Evolutionary conservation across 441 rosid genomes (phyloP).

Genomic region (Pelargonium myrrhifolium): DNA sequence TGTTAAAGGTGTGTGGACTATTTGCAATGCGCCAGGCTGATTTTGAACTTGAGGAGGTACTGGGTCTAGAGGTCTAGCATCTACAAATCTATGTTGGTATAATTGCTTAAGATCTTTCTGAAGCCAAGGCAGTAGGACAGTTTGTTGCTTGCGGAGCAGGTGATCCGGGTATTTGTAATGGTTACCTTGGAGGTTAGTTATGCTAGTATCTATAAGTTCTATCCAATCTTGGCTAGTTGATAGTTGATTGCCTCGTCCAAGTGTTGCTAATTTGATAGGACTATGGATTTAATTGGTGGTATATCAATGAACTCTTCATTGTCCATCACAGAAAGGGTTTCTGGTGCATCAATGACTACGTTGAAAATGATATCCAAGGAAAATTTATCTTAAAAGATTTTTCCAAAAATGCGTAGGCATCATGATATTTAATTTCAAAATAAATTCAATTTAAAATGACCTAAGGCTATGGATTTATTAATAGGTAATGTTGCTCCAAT

Average conservation of each 20-base stretch:
- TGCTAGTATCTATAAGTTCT: background rate
- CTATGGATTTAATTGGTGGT: background rate
- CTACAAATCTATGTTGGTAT: background rate
- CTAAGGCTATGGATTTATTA: too few relatives aligned
- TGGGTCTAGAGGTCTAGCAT: background rate
- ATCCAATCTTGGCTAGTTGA: background rate
- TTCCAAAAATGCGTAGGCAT: too few relatives aligned
- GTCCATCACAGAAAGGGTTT: too few relatives aligned
- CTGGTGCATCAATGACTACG: too few relatives aligned
- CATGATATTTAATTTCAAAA: too few relatives aligned
- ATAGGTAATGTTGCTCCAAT: too few relatives aligned
- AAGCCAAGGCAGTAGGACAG: background rate
- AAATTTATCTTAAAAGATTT: too few relatives aligned
- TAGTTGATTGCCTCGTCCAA: background rate
- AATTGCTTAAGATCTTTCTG: background rate
- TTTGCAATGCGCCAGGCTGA: too few relatives aligned
- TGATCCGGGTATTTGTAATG: background rate
- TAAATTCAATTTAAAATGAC: too few relatives aligned
- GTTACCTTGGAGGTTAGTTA: background rate
- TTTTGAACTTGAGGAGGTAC: too few relatives aligned
- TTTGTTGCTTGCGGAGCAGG: background rate
- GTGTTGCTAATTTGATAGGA: background rate
- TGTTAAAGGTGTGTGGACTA: too few relatives aligned
- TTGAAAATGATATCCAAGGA: too few relatives aligned
- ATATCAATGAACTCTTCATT: background rate